A percentile compares a stretch with the other conserved stretches of the same genome.
Conservation (phyloP, 2,329 filamentous ascomycete species). For the Cryoendolithus antarcticus region DNA sequence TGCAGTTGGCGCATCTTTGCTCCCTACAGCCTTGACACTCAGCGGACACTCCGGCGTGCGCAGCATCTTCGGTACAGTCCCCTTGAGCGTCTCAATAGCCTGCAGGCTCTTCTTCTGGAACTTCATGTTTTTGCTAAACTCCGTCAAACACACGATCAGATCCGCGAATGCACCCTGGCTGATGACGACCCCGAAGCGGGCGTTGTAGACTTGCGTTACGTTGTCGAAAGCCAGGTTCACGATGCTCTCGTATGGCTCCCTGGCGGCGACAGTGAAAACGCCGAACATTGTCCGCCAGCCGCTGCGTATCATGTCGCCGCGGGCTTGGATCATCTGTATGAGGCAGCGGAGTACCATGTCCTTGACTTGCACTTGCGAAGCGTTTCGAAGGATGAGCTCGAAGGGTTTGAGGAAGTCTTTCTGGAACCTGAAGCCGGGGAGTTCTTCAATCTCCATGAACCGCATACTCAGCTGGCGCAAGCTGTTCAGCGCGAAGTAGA, state of each 20-base stretch:
- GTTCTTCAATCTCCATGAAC: constrained; percentile 95
- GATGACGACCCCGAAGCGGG: constrained; percentile 88
- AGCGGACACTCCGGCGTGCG: constrained; percentile 90
- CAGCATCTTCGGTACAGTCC: constrained; percentile 87
- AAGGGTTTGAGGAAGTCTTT: constrained; percentile 99
- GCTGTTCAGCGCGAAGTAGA: constrained; percentile 95
- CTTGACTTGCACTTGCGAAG: constrained; percentile 81
- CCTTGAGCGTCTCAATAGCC: constrained; percentile 88
- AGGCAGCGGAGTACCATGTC: constrained; percentile 93
- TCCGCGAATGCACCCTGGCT: constrained; percentile 95
- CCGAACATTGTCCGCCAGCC: constrained; percentile 99
- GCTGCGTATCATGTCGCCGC: constrained; percentile 91
- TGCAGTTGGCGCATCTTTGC: constrained; percentile 33
- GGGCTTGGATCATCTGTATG: constrained; percentile 97
- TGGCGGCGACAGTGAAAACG: constrained; percentile 89
- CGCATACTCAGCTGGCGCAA: constrained; percentile 93
- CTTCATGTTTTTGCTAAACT: constrained; percentile 96
- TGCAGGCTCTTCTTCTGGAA: constrained; percentile 98
- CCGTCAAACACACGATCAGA: constrained; percentile 86
- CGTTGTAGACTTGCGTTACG: constrained; percentile 89
- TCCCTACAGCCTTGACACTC: constrained; percentile 46
- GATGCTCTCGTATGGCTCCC: constrained; percentile 86
- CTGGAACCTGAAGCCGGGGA: constrained; percentile 98
- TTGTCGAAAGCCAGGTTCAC: constrained; percentile 96
- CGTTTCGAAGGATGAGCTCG: constrained; percentile 92